phyloP scores from a whole-genome alignment of 2,329 filamentous ascomycete genomes.

The Cytospora mali region DNA sequence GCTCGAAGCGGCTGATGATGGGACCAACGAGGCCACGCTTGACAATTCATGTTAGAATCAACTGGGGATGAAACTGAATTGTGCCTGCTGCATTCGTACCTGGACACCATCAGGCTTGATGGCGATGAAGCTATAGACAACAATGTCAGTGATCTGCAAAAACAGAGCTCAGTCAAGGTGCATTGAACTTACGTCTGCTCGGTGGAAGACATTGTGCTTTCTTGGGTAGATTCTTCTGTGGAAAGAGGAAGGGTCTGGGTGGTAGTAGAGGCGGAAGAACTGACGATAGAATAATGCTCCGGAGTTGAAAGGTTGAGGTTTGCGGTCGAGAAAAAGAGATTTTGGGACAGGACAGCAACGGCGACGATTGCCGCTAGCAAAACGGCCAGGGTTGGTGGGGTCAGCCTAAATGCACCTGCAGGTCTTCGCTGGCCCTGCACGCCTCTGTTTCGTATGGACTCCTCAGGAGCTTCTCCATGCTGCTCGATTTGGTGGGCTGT shows the following conservation, averaged over 20 bases:
- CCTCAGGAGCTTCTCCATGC: slow-evolving; percentile 9
- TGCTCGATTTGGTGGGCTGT: slow-evolving; percentile 17
- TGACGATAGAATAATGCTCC: slow-evolving; percentile 15
- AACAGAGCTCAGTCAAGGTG: not conserved
- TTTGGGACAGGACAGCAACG: slow-evolving; percentile 27
- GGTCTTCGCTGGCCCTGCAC: slow-evolving; percentile 17
- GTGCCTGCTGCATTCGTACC: slow-evolving; percentile 55
- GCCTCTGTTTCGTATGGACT: not conserved
- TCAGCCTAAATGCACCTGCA: slow-evolving; percentile 15
- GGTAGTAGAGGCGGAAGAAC: slow-evolving; percentile 34
- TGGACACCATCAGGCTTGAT: slow-evolving; percentile 99
- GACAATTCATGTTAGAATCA: slow-evolving; percentile 31
- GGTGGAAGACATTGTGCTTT: slow-evolving; percentile 65
- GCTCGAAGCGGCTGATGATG: slow-evolving; percentile 98
- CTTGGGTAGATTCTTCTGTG: slow-evolving; percentile 34
- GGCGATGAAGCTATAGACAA: slow-evolving; percentile 84
- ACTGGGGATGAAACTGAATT: not conserved
- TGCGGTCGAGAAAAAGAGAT: slow-evolving; percentile 45
- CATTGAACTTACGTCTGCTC: slow-evolving; percentile 79
- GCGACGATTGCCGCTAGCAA: slow-evolving; percentile 23
- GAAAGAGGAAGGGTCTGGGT: slow-evolving; percentile 34
- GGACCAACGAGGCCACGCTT: slow-evolving; percentile 96
- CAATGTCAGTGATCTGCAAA: slow-evolving; percentile 21
- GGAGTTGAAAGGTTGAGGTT: slow-evolving; percentile 49
- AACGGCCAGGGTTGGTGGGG: slow-evolving; percentile 23